These are phyloP conservation scores for Xanthoconium stramineum DNA, from an alignment of 768 basidiomycete species.

Conservation along the genomic window DNA sequence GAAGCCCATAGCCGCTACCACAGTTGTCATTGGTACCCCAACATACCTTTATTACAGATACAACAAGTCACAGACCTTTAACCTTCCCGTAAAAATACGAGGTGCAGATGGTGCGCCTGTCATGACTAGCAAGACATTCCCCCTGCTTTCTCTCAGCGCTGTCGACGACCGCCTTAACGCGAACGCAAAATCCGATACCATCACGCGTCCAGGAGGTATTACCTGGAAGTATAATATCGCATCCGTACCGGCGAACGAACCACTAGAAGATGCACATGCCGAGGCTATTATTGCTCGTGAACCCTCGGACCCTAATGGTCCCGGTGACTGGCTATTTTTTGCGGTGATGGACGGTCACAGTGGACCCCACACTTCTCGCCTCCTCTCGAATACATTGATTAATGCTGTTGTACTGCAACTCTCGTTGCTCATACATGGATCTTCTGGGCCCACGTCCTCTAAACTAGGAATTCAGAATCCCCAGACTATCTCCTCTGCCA, in stretches of 20 bases:
- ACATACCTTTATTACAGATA: conserved; percentile 57
- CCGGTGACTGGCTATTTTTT: conserved; percentile 80
- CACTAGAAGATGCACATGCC: conserved; percentile 87
- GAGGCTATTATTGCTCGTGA: conserved; percentile 66
- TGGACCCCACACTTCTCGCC: conserved; percentile 77
- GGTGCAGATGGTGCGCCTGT: conserved; percentile 57
- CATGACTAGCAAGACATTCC: conserved; percentile 50
- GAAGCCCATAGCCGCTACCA: conserved; percentile 61
- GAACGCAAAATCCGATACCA: conserved; percentile 45
- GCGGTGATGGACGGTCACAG: conserved; percentile 90
- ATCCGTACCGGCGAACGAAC: conserved; percentile 78
- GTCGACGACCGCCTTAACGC: conserved; percentile 58
- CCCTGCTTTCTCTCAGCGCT: conserved; percentile 52
- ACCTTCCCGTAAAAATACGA: conserved; percentile 51
- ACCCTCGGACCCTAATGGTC: conserved; percentile 51
- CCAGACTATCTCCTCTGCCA: conserved; percentile 61
- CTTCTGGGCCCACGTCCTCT: conserved; percentile 33
- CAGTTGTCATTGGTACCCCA: conserved; percentile 53
- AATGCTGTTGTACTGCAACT: conserved; percentile 81
- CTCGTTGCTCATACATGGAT: conserved; percentile 44
- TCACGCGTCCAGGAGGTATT: conserved; percentile 50
- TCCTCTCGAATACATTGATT: conserved; percentile 81
- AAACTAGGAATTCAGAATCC: conserved; percentile 37
- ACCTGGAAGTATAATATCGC: conserved; percentile 80
- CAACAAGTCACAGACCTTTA: conserved; percentile 51